Evolutionary conservation across 2,329 filamentous ascomycete species (phyloP).

Genomic region (Claviceps purpurea): DNA sequence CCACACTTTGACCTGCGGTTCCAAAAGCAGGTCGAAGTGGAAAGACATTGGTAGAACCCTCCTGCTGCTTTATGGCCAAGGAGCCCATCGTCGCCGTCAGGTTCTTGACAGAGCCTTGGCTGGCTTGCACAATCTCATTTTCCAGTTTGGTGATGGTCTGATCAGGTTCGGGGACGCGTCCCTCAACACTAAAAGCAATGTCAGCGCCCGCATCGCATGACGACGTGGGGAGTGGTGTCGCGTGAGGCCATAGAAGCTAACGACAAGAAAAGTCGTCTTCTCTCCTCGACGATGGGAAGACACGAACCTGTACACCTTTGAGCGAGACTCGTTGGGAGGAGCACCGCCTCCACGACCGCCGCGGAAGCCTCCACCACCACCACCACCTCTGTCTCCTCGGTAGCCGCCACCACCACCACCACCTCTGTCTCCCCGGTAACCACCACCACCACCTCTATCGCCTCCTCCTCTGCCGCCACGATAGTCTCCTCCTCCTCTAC

Average conservation of each 20-base stretch:
- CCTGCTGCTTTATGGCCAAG: slow-evolving; percentile 16
- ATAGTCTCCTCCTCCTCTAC: slow-evolving; percentile 3
- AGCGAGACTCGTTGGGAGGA: slow-evolving; percentile 10
- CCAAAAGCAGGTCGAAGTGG: slow-evolving; percentile 38
- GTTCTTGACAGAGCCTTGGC: slow-evolving; percentile 15
- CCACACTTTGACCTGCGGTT: slow-evolving; percentile 24
- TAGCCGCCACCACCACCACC: slow-evolving; percentile 7
- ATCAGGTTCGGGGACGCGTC: slow-evolving; percentile 12
- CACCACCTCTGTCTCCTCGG: slow-evolving; percentile 7
- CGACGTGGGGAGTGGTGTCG: too few relatives aligned
- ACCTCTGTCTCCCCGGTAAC: not conserved
- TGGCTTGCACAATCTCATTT: slow-evolving; percentile 21
- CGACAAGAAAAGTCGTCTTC: too few relatives aligned
- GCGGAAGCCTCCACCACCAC: slow-evolving; percentile 4
- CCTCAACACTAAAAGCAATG: slow-evolving; percentile 11
- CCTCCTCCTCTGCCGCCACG: slow-evolving; percentile 11
- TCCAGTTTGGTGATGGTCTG: slow-evolving; percentile 23
- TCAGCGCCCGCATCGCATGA: not conserved
- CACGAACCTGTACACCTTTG: slow-evolving; percentile 10
- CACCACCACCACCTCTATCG: slow-evolving; percentile 8
- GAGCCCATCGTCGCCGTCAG: slow-evolving; percentile 24
- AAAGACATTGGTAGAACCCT: slow-evolving; percentile 17
- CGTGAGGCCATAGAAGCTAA: too few relatives aligned
- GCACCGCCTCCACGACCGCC: slow-evolving; percentile 12
- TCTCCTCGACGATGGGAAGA: not conserved